Conservation (phyloP, 192 early-diverging fungal genomes). For the Podochytrium sp. region DNA sequence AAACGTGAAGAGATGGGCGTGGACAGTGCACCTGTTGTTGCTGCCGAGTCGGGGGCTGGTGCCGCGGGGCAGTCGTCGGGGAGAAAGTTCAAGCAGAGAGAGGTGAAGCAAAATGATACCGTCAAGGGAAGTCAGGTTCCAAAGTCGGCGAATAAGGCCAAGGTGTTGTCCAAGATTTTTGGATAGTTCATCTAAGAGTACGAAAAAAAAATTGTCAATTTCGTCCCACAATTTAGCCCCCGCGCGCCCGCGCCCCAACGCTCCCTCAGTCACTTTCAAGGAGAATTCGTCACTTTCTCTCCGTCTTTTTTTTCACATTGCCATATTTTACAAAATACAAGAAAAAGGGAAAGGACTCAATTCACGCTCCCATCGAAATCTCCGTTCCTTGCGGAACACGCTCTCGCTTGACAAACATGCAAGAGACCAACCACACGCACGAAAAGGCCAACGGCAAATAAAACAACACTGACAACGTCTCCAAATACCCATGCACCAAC, state of each 20-base stretch:
- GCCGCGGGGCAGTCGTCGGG: not conserved
- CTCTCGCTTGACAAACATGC: constrained; percentile 38
- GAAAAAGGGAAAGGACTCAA: too few relatives aligned
- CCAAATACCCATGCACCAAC: constrained; percentile 31
- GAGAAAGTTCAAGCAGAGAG: constrained; percentile 67
- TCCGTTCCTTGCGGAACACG: constrained; percentile 16
- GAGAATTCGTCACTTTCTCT: too few relatives aligned
- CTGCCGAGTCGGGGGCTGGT: not conserved
- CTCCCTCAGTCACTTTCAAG: too few relatives aligned
- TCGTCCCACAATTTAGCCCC: too few relatives aligned
- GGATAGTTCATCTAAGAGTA: too few relatives aligned
- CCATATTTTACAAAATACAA: too few relatives aligned
- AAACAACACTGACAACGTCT: constrained; percentile 30
- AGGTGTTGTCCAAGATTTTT: constrained; percentile 24
- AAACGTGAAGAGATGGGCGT: constrained; percentile 36
- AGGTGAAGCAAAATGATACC: constrained; percentile 55
- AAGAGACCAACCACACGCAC: not conserved
- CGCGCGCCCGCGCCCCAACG: too few relatives aligned
- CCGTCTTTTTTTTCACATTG: too few relatives aligned
- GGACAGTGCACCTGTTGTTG: not conserved
- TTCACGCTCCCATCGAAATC: constrained; percentile 12
- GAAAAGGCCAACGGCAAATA: constrained; percentile 32
- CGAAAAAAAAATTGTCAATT: too few relatives aligned
- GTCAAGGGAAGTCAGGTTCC: not conserved
- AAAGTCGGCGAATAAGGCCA: constrained; percentile 14